Evolutionary conservation across 257 asterid species (phyloP), one percentile per base, ranked within the genome.

Genomic region (Fraxinus pennsylvanica): DNA sequence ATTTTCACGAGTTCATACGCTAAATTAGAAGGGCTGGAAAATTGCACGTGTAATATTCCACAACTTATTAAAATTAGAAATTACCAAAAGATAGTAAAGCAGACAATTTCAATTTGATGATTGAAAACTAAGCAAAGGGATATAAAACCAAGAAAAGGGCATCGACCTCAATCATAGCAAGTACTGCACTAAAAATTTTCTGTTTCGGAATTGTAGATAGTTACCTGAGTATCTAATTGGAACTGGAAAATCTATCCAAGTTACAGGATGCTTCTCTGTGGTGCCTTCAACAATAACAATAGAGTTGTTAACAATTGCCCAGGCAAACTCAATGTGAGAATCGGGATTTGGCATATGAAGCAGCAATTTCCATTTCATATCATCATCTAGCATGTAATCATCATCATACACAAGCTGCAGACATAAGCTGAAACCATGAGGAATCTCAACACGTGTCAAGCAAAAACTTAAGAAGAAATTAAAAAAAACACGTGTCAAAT

Each of bases 311-410:
- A 92, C 96, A 75, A 94, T 82, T 27, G 85, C 84, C 97, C 97
- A 94, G 61, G 98, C 97, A 82, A 92, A 94, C 88, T 94, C 98
- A 73, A 92, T 92, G 80, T 94, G 97, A 73, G 97, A 94, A 84
- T 94, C 97, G 41, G 41, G 38, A 35, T 35, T 35, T 29, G 97
- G 98, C 97, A 94, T 94, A 13, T 96, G 87, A 70, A 97, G 96
- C 65, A 94, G 86, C 47, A 80, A 86, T 84, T 91, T 92, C 98
- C 98, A 94, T 84, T 83, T 86, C 97, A 91, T 92, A 22, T 89
- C 91, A 72, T 85, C 90, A 77, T 90, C 97, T 81, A 94, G 90
- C 97, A 94, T 92, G 90, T 92, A 94, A 9, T 92, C 97, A 80
- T 92, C 93, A 79, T 67, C 92, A 80, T 87, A 94, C 39, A 94